These are phyloP conservation scores for Penstemon davidsonii DNA, from an alignment of 257 asterid species.

Conservation along the genomic window DNA sequence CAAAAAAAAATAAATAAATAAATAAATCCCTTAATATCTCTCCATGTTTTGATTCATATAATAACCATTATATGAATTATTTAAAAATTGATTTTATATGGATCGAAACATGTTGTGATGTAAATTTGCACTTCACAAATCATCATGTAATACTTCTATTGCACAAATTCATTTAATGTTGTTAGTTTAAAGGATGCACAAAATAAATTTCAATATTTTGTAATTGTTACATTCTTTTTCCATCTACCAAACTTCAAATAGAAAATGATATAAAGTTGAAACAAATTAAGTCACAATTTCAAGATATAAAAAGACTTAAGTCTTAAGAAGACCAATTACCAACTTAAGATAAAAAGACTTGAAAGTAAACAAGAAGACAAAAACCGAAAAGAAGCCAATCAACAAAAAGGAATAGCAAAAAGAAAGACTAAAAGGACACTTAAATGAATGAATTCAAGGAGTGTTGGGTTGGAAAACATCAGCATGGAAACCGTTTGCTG, in stretches of 20 bases:
- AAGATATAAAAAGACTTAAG: constrained; percentile 6
- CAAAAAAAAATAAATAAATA: too few species aligned
- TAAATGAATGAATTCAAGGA: constrained; percentile 13
- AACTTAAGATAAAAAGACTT: constrained; percentile 6
- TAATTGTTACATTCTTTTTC: neutral
- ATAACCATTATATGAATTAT: too few species aligned
- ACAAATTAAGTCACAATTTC: neutral
- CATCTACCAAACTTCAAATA: neutral
- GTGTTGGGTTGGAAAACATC: neutral
- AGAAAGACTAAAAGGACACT: neutral
- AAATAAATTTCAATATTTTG: too few species aligned
- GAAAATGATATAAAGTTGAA: constrained; percentile 3
- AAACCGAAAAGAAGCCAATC: constrained; percentile 13
- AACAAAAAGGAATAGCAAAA: constrained; percentile 14
- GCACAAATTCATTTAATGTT: too few species aligned
- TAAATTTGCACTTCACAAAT: too few species aligned
- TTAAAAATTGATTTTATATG: too few species aligned
- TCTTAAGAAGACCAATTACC: neutral
- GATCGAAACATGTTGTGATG: too few species aligned
- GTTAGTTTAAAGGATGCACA: too few species aligned
- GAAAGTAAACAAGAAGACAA: constrained; percentile 14
- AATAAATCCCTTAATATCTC: too few species aligned
- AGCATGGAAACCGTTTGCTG: constrained; percentile 24
- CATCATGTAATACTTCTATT: too few species aligned
- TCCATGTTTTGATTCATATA: too few species aligned